Evolutionary conservation across 2,329 filamentous ascomycete species (phyloP).

Genomic region (Arthroderma sp.): DNA sequence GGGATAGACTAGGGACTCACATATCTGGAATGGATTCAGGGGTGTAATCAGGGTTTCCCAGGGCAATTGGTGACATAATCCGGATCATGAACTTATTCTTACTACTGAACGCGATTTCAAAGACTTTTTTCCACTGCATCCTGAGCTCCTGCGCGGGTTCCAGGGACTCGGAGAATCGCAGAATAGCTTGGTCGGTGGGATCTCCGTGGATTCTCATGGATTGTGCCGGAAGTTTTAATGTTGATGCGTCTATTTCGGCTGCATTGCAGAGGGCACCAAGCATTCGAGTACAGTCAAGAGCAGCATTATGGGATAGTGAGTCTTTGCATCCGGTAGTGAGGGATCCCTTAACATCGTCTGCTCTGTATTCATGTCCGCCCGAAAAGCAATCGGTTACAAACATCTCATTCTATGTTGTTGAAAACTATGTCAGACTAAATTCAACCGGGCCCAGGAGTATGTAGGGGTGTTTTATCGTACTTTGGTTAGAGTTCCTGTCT

Average conservation of each 20-base stretch:
- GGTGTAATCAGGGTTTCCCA: neutral
- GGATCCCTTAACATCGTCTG: slow-evolving; percentile 42
- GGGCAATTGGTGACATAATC: slow-evolving; percentile 36
- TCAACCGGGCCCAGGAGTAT: neutral
- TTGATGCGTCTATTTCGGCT: slow-evolving; percentile 59
- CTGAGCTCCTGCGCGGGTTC: slow-evolving; percentile 49
- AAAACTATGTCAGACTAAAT: neutral
- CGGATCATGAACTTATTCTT: slow-evolving; percentile 75
- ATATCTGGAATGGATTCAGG: slow-evolving; percentile 23
- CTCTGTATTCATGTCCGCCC: slow-evolving; percentile 41
- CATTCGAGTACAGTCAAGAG: slow-evolving; percentile 38
- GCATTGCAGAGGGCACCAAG: slow-evolving; percentile 61
- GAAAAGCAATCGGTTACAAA: slow-evolving; percentile 57
- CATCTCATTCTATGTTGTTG: slow-evolving; percentile 50
- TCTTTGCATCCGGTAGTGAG: slow-evolving; percentile 17
- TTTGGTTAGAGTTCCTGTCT: slow-evolving; percentile 49
- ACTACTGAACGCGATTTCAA: slow-evolving; percentile 63
- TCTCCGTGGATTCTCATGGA: slow-evolving; percentile 59
- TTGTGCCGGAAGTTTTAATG: slow-evolving; percentile 45
- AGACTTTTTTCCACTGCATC: slow-evolving; percentile 52
- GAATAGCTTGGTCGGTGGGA: slow-evolving; percentile 62
- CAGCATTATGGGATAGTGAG: slow-evolving; percentile 22
- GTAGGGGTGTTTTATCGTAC: neutral
- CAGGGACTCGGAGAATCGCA: slow-evolving; percentile 58
- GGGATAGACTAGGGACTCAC: slow-evolving; percentile 18